Percentiles rank a stretch among this genome's conserved stretches.
Evolutionary conservation across 176 grass and related monocot species (phyloP).

Genomic region (Tuctoria greenei): DNA sequence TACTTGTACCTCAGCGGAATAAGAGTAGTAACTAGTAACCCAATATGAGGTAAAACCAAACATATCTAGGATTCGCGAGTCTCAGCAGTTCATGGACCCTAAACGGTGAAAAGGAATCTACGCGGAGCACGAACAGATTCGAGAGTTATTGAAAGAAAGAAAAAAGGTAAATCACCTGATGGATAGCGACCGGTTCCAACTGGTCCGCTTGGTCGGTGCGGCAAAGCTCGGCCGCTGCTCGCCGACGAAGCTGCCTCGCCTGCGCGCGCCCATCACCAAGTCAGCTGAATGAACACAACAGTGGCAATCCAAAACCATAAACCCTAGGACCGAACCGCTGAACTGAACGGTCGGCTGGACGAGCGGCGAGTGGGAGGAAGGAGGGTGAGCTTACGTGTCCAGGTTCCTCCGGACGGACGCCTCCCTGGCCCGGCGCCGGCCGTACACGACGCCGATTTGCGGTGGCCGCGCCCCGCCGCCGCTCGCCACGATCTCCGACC

Average conservation of each 20-base stretch:
- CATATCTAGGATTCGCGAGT: not conserved
- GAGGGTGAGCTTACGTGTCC: constrained; percentile 39
- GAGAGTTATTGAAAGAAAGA: too few species aligned
- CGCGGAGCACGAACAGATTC: not conserved
- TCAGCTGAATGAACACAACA: not conserved
- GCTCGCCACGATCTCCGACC: constrained; percentile 65
- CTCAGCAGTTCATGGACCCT: not conserved
- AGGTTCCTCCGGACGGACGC: constrained; percentile 16
- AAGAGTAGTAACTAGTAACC: not conserved
- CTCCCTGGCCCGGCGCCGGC: constrained; percentile 43
- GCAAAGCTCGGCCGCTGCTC: constrained; percentile 58
- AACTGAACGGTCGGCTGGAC: not conserved
- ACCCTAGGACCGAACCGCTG: not conserved
- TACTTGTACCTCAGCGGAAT: not conserved
- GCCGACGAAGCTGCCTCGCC: constrained; percentile 34
- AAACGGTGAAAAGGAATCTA: not conserved
- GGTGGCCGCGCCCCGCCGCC: constrained; percentile 38
- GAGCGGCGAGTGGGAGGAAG: not conserved
- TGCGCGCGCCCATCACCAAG: not conserved
- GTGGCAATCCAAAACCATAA: not conserved
- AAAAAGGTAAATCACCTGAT: constrained; percentile 50
- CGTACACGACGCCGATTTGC: constrained; percentile 63
- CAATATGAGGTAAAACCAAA: not conserved
- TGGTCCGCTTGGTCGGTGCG: constrained; percentile 52
- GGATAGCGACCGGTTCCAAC: constrained; percentile 91